A percentile compares a stretch with the other conserved stretches of the same genome.
These are phyloP conservation scores for Ogataea pilisensis DNA, from an alignment of 805 yeast genomes.

Conservation along the genomic window DNA sequence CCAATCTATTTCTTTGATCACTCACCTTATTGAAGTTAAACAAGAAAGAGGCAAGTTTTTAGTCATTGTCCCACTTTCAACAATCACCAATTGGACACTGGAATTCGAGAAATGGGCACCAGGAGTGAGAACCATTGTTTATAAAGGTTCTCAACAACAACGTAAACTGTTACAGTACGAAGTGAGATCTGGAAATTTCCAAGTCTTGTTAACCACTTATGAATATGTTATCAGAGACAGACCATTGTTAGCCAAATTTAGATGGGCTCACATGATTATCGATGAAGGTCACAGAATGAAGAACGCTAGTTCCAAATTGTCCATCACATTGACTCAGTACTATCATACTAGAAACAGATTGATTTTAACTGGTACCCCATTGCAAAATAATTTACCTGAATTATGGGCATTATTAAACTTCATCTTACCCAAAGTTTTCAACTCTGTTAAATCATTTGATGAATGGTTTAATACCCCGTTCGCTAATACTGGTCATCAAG, in stretches of 20 bases:
- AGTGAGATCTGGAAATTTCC: constrained; percentile 65
- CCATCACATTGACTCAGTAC: constrained; percentile 64
- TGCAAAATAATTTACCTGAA: constrained; percentile 81
- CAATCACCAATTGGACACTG: constrained; percentile 79
- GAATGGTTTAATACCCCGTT: constrained; percentile 91
- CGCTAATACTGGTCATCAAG: constrained; percentile 80
- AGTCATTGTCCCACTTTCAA: constrained; percentile 79
- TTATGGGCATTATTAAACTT: constrained; percentile 81
- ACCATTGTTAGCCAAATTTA: constrained; percentile 60
- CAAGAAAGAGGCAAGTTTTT: constrained; percentile 65
- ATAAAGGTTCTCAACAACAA: constrained; percentile 73
- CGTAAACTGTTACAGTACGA: constrained; percentile 64
- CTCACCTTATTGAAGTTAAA: constrained; percentile 66
- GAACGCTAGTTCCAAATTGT: constrained; percentile 69
- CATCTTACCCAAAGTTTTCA: constrained; percentile 79
- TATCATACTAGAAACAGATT: constrained; percentile 74
- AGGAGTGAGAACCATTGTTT: constrained; percentile 61
- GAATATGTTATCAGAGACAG: constrained; percentile 79
- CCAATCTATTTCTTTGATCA: constrained; percentile 73
- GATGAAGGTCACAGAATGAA: constrained; percentile 93
- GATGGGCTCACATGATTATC: constrained; percentile 83
- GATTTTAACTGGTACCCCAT: constrained; percentile 84
- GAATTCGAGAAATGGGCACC: constrained; percentile 93
- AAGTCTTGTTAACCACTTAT: constrained; percentile 73
- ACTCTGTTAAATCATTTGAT: constrained; percentile 80